Evolutionary conservation across 148 eudicot genomes (phyloP), one percentile per base, ranked within the genome.

Genomic region (Chenopodium album): DNA sequence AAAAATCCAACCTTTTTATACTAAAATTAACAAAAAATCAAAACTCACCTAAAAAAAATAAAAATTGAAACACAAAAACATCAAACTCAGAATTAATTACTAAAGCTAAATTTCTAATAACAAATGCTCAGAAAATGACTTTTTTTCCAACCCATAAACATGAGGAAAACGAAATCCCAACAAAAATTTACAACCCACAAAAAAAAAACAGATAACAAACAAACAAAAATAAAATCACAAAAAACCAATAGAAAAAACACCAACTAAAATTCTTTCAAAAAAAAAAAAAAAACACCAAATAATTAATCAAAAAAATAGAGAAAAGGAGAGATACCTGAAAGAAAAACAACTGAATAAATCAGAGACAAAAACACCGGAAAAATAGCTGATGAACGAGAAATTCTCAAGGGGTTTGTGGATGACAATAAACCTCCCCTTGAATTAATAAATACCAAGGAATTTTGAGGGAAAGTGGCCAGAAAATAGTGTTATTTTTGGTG

Each of bases 391-490:
- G 44, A 41, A 41, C 44, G 44, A 41, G 44, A 4, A 41, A 41
- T 28, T 52, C 59, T 59, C 56, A 41, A 10, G 79, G 68, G 60
- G 72, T 72, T 14, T 84, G 84, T 81, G 86, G 87, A 77, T 47
- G 75, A 65, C 71, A 80, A 73, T 73, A 70, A 72, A 56, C 78
- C 50, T 60, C 79, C 34, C 59, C 14, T 84, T 19, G 17, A 17
- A 20, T 66, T 13, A 52, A 65, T 48, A 23, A 32, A 23, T 41
- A 41, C 44, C 44, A 13, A 50, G 19, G 22, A 59, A 59, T 28
- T 29, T 29, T 37, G 52, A 60, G 44, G 65, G 59, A 34, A 64
- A 44, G 31, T 32, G 82, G 28, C 20, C 82, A 67, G 26, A 37
- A 79, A 67, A 52, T 79, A 75, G 82, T 60, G 71, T 76, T 5